phyloP scores from a whole-genome alignment of 2,329 filamentous ascomycete genomes.

The Penicillium freii region DNA sequence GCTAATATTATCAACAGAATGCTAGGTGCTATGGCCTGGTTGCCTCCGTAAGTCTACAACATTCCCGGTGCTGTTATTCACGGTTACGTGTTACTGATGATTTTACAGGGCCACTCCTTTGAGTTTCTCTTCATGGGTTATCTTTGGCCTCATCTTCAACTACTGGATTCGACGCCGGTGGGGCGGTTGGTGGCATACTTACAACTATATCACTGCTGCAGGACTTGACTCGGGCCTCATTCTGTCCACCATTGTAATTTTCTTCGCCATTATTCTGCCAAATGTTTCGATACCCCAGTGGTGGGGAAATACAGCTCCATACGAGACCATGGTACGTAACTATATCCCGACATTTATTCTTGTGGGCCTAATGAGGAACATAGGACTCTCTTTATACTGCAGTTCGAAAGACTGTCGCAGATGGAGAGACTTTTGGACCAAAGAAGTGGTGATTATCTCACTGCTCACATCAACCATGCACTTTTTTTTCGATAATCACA shows the following conservation, averaged over 20 bases:
- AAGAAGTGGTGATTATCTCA: conserved; percentile 1
- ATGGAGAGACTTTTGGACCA: conserved; percentile 17
- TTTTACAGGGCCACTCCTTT: conserved; percentile 55
- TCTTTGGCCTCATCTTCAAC: conserved; percentile 49
- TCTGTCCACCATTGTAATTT: conserved; percentile 63
- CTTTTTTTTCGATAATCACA: not conserved
- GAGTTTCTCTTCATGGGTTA: conserved; percentile 66
- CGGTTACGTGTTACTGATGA: conserved; percentile 1
- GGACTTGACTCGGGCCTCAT: conserved; percentile 55
- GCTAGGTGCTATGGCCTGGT: conserved; percentile 28
- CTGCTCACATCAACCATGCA: no score
- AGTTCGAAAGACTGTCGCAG: conserved; percentile 16
- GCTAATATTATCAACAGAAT: conserved; percentile 17
- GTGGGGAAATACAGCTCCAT: conserved; percentile 52
- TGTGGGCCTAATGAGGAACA: not conserved
- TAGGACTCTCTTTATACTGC: conserved; percentile 17
- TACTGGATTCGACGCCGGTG: conserved; percentile 34
- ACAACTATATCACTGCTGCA: conserved; percentile 43
- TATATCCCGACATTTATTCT: not conserved
- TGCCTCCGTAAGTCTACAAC: conserved; percentile 45
- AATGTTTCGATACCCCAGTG: conserved; percentile 55
- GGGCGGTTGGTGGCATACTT: conserved; percentile 41
- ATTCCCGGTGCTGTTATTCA: conserved; percentile 18
- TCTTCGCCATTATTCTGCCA: conserved; percentile 64
- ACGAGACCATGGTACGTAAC: conserved; percentile 23